Evolutionary conservation across 2,329 filamentous ascomycete species (phyloP).

Genomic region (Cladosporium sp.): DNA sequence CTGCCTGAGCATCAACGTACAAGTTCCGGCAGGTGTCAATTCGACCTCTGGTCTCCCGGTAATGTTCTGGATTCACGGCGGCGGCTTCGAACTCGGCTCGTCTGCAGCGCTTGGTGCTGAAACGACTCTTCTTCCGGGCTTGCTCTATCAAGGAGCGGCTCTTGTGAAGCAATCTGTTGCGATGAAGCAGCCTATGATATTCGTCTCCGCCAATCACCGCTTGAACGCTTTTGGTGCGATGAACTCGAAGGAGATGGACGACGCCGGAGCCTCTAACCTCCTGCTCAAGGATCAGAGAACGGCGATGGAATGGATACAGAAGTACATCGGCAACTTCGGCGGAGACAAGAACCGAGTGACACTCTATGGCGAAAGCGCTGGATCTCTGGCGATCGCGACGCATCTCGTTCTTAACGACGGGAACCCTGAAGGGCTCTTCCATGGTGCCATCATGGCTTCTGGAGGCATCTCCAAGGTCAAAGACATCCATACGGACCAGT

Average conservation of each 20-base stretch:
- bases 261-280: slow-evolving; percentile 28
- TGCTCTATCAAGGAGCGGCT: slow-evolving; percentile 43
- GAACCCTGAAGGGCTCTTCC: slow-evolving; percentile 15
- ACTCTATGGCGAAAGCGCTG: slow-evolving; percentile 30
- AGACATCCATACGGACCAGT: slow-evolving; percentile 20
- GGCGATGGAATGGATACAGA: slow-evolving; percentile 48
- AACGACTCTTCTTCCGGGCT: slow-evolving; percentile 29
- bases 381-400: slow-evolving; percentile 50
- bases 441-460: slow-evolving; percentile 19
- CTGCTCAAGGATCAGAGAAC: slow-evolving; percentile 43
- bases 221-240: slow-evolving; percentile 37
- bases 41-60: slow-evolving; percentile 40
- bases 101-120: slow-evolving; percentile 10
- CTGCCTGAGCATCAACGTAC: slow-evolving; percentile 61
- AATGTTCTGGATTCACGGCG: slow-evolving; percentile 50
- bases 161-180: slow-evolving; percentile 46
- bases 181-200: slow-evolving; percentile 54
- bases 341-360: slow-evolving; percentile 32
- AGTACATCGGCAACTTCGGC: slow-evolving; percentile 47
- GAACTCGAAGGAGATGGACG: slow-evolving; percentile 28
- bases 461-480: slow-evolving; percentile 22
- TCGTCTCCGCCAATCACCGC: slow-evolving; percentile 52
- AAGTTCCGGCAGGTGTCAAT: neutral
- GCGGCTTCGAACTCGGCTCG: slow-evolving; percentile 34
- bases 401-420: slow-evolving; percentile 9